Evolutionary conservation across 208 protist genomes (phyloP), one percentile per base, ranked within the genome.

Genomic region (Wallacemonas rigidus): DNA sequence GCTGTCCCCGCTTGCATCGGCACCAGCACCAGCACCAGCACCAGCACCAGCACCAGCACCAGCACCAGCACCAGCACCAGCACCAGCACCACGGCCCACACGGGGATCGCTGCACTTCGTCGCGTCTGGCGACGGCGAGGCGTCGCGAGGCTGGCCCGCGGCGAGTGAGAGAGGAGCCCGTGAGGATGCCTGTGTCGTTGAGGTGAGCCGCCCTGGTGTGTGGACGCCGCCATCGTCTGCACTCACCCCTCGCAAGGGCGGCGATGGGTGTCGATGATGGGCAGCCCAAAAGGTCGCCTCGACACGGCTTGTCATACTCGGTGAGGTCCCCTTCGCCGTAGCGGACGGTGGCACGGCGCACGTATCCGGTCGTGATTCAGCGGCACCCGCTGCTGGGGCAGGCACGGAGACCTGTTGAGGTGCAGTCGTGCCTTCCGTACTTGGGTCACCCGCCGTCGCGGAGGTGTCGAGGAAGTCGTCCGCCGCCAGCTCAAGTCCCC

Each of bases 221-320:
- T 35, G 60, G 41, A 65, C 60, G 6, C 60, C 60, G 15, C 60
- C 60, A 38, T 65, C 60, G 11, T 45, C 43, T 41, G 56, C 56
- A 9, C 57, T 65, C 40, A 65, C 60, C 41, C 38, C 12, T 3
- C 38, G 43, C 41, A 38, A 63, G 57, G 6, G 45, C 45, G 45
- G 45, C 45, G 6, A 12, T 50, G 45, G 45, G 45, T 26, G 36
- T n/a, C 36, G 60, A 7, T 44, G 38, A 36, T 65, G 60, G 6
- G 60, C 60, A 3, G 60, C 60, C 60, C 60, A 51, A 26, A 65
- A 65, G 41, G 60, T 65, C n/a, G 38, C 43, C 60, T 65, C 60
- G n/a, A 65, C 60, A 41, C 60, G 60, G 5, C 39, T 41, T 4
- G 12, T 8, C 60, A 65, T 65, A 8, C 41, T 7, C 38, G 12